Evolutionary conservation across 164 flowering plant species (phyloP).

Genomic region (Litsea cubeba): DNA sequence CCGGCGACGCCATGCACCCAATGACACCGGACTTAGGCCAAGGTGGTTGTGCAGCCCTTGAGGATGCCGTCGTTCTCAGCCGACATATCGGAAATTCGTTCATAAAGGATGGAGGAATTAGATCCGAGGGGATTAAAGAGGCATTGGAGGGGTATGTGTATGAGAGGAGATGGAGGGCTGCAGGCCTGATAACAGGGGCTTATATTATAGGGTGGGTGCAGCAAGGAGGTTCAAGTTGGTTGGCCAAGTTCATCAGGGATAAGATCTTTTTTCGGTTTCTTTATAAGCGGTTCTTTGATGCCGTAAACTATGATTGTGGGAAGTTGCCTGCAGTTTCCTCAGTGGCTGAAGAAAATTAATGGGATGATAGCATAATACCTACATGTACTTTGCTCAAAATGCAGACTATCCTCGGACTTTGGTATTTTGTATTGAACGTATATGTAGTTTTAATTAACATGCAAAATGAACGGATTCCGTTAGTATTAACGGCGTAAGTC

Average conservation of each 20-base stretch:
- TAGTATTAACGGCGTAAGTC: no score
- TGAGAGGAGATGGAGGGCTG: constrained; percentile 16
- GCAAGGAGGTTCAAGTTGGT: constrained; percentile 3
- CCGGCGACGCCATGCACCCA: constrained; percentile 54
- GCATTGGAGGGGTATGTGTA: constrained; percentile 12
- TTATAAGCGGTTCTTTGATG: not conserved
- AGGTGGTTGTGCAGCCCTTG: constrained; percentile 39
- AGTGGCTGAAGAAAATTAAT: not conserved
- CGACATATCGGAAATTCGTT: constrained; percentile 27
- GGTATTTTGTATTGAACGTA: no score
- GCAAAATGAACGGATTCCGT: no score
- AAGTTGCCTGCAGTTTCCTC: constrained; percentile 7
- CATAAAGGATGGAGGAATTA: constrained; percentile 1
- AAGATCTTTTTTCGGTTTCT: not conserved
- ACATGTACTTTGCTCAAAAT: no score
- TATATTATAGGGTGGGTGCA: constrained; percentile 10
- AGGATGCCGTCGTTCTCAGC: constrained; percentile 40
- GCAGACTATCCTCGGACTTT: no score
- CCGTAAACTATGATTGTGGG: constrained; percentile 10
- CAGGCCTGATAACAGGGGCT: constrained; percentile 12
- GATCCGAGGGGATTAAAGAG: not conserved
- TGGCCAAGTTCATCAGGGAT: constrained; percentile 5
- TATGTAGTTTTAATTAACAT: no score
- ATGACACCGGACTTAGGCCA: constrained; percentile 51
- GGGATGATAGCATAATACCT: no score